A percentile compares a stretch with the other conserved stretches of the same genome.
Evolutionary conservation across 768 basidiomycete genomes (phyloP).

Genomic region (Lactarius evosmus): DNA sequence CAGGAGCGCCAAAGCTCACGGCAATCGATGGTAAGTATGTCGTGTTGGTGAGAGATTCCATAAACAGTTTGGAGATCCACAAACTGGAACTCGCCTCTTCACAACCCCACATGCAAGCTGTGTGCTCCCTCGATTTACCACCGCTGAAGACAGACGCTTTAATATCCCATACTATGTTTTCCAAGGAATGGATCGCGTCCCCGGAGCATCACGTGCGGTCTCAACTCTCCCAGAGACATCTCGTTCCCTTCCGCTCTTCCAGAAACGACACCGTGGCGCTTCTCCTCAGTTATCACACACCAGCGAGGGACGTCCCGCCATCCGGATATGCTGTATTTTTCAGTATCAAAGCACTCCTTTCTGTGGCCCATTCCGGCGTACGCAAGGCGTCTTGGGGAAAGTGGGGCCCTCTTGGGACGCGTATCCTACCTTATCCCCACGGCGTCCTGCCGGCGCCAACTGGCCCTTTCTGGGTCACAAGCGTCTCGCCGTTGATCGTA

Average conservation of each 20-base stretch:
- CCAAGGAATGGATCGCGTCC: constrained; percentile 12
- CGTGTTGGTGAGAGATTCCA: neutral
- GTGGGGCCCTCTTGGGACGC: constrained; percentile 6
- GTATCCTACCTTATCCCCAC: neutral
- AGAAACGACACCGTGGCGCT: constrained; percentile 5
- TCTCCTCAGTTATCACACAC: neutral
- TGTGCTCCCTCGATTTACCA: constrained; percentile 12
- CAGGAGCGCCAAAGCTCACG: neutral
- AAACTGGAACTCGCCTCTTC: constrained; percentile 1
- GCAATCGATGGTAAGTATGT: neutral
- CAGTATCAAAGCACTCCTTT: neutral
- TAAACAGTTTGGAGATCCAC: constrained; percentile 2
- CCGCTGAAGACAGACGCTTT: neutral
- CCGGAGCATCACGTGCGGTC: neutral
- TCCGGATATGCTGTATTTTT: neutral
- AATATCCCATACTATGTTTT: neutral
- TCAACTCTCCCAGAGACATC: neutral
- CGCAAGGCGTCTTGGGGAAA: constrained; percentile 1
- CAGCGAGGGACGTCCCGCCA: too few relatives aligned
- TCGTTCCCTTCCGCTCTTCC: constrained; percentile 6
- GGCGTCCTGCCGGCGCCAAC: neutral
- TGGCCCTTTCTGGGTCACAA: constrained; percentile 8
- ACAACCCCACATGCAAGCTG: neutral
- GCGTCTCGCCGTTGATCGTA: neutral
- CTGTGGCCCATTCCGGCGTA: neutral